A percentile compares a stretch with the other conserved stretches of the same genome.
phyloP scores from a whole-genome alignment of 148 eudicot species.

The Nepenthes mirabilis region DNA sequence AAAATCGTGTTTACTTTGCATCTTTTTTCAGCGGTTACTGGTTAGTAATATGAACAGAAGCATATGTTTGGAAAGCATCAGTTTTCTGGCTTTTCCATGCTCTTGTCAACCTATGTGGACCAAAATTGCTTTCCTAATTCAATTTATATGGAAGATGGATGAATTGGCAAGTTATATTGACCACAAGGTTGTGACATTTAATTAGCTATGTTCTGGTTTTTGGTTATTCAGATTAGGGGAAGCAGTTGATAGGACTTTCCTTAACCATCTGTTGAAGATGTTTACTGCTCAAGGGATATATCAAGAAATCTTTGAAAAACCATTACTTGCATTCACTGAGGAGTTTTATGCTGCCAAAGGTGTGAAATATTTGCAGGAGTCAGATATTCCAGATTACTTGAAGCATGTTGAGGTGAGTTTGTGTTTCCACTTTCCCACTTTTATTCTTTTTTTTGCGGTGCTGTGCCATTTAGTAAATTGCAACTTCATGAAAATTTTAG shows the following conservation, averaged over 20 bases:
- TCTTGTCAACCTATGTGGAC: too few relatives aligned
- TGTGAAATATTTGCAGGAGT: constrained; percentile 84
- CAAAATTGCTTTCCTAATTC: too few relatives aligned
- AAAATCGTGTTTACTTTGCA: too few relatives aligned
- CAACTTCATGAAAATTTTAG: background rate
- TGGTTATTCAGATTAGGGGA: constrained; percentile 67
- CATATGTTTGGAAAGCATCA: too few relatives aligned
- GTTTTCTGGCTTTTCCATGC: too few relatives aligned
- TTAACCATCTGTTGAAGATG: constrained; percentile 96
- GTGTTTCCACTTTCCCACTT: background rate
- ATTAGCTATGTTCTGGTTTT: background rate
- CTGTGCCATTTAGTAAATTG: background rate
- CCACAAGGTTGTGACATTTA: background rate
- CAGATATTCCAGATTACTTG: constrained; percentile 92
- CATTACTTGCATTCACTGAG: constrained; percentile 73
- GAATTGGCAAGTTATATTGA: background rate
- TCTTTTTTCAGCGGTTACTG: too few relatives aligned
- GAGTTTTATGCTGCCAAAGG: constrained; percentile 97
- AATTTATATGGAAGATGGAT: background rate
- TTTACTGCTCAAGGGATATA: constrained; percentile 86
- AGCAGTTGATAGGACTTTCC: constrained; percentile 92
- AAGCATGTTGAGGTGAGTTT: constrained; percentile 78
- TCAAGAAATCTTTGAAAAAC: constrained; percentile 84
- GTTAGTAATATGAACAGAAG: too few relatives aligned
- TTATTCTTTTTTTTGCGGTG: background rate